Base-by-base conservation (phyloP, 192 early-diverging fungal genomes). In the Jimgerdemannia flammicorona region DNA sequence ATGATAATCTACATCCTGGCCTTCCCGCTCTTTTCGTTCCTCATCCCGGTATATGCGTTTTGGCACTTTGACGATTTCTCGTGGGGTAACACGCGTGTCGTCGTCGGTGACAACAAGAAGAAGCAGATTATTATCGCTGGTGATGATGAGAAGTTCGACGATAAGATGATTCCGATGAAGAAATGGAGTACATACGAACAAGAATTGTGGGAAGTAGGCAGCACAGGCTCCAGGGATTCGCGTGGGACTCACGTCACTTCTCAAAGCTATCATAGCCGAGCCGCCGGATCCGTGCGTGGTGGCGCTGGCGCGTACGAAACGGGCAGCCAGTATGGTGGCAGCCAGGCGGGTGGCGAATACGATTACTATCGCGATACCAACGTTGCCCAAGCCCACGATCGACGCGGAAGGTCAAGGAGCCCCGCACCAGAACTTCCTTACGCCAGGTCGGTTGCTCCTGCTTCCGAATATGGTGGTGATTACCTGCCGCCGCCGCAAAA, bases 41-140 rank as follows among this genome's bases (percentile, higher is more conserved):
- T 94, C 79, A 90, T 98, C 65, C 97, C 97, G 1, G 76, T 98
- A 63, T 99, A 99, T 77, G 88, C 96, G 2, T 98, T 99, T 90
- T 97, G 95, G 97, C 95, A 98, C 84, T 95, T 97, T 89, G 97
- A 98, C 76, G 97, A 98, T 78, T 99, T 99, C 79, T 95, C 94
- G 3, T 99, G 97, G 97, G 97, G 97, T 78, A 96, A 98, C 80
- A 99, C 97, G 40, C 92, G 93, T 80, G 88, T 92, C 20, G 92
- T 94, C 0, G 87, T 92, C 3, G 93, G 93, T 59, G 90, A 92
- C 44, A 88, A 84, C 19, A 87, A 85, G 70, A 88, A 84, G 71
- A 90, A 91, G 72, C 81, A 79, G 70, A 75, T 79, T 18, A 85
- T 88, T 40, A 88, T 88, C 77, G 80, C 87, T 29, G 85, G 86